Evolutionary conservation across 1,139 yeast genomes (phyloP).

Genomic region (Pichia sp.): DNA sequence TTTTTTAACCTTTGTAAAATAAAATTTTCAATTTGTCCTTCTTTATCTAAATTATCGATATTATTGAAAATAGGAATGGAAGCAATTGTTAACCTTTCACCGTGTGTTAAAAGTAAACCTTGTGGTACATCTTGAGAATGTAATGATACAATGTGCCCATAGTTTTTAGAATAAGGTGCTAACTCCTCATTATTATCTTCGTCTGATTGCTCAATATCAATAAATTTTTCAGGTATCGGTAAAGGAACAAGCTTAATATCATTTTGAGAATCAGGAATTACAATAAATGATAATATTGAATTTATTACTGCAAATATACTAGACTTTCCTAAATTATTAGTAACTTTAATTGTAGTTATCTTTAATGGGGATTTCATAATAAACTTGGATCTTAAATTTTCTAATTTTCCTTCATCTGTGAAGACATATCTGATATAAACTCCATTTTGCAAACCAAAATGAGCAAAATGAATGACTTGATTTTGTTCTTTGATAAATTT

Average conservation of each 20-base stretch:
- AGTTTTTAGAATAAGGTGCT: slow-evolving; percentile 6
- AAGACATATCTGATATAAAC: slow-evolving; percentile 61
- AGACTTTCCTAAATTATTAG: slow-evolving; percentile 7
- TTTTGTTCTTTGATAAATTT: slow-evolving; percentile 4
- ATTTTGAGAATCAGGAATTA: slow-evolving; percentile 8
- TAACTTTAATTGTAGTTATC: slow-evolving; percentile 34
- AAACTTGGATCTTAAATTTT: slow-evolving; percentile 66
- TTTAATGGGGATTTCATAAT: slow-evolving; percentile 47
- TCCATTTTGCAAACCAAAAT: slow-evolving; percentile 81
- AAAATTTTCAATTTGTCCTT: background rate
- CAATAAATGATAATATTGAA: slow-evolving; percentile 7
- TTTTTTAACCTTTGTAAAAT: slow-evolving; percentile 34
- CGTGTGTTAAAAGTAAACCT: slow-evolving; percentile 59
- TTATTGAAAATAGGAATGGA: slow-evolving; percentile 38
- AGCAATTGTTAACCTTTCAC: slow-evolving; percentile 50
- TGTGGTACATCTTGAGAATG: slow-evolving; percentile 57
- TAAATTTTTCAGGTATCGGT: slow-evolving; percentile 22
- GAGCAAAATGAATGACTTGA: slow-evolving; percentile 33
- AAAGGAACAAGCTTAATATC: slow-evolving; percentile 41
- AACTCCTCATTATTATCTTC: slow-evolving; percentile 7
- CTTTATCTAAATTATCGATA: background rate
- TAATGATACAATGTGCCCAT: slow-evolving; percentile 41
- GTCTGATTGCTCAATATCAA: slow-evolving; percentile 9
- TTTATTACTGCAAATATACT: slow-evolving; percentile 5
- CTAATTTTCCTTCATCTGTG: slow-evolving; percentile 56